Base-by-base conservation (phyloP, 805 yeast species). In the Myxozyma nipponensis region DNA sequence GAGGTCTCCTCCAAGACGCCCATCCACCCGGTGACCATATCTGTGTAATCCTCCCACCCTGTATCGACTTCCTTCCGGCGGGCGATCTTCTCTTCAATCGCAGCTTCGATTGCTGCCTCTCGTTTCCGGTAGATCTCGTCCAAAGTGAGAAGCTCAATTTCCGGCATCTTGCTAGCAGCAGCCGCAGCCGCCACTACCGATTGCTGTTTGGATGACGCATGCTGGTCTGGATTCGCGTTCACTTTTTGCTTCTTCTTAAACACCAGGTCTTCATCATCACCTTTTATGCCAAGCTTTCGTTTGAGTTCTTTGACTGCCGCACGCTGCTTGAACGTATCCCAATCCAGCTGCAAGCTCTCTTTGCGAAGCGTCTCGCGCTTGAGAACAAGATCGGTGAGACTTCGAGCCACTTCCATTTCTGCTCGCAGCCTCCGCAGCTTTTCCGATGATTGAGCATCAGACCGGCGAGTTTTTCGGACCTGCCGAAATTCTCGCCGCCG, bases 401-500 rank as follows among this genome's bases (percentile, higher is more conserved):
- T 81, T 56, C 83, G 76, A 1, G 96, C 95, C 44, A 82, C 77
- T 55, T 79, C 83, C 70, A 93, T 74, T 53, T 93, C 95, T 53
- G 77, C 76, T 56, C 84, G 86, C 28, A 93, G 72, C 49, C 78
- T 66, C 21, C 93, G 77, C 44, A 93, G 73, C 57, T 90, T 79
- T 67, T 90, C 97, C 13, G 89, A 83, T 59, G 93, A 88, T 61
- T 88, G 86, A 30, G 86, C 78, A 70, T 93, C 98, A 0, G 96
- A 86, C 57, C 98, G 80, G 67, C 98, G 81, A 0, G 98, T 93
- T 67, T 93, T 93, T 67, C 98, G 84, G 26, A 95, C 93, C 65
- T 86, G 97, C 58, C 98, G 81, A 58, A 88, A 84, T 64, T 90
- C 98, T 67, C 98, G 84, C 59, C 96, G 82, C 63, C 98, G 79